phyloP scores from a whole-genome alignment of 2,329 filamentous ascomycete species.

The Cladorrhinum sp. region DNA sequence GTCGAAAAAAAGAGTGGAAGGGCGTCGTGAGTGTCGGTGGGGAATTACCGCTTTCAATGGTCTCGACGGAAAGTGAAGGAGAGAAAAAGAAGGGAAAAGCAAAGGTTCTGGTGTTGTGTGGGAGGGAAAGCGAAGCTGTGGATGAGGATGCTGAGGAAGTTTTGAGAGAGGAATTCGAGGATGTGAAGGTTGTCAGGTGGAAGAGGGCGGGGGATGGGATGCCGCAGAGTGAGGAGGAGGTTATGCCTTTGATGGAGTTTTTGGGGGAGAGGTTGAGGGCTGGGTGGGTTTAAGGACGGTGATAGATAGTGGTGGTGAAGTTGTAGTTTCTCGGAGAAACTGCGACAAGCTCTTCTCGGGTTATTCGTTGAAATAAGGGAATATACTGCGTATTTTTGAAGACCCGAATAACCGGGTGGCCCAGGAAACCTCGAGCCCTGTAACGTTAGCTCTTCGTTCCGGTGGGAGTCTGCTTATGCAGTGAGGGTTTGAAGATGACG shows the following conservation, averaged over 20 bases:
- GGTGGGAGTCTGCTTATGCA: too few relatives aligned
- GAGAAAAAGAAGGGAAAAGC: conserved; percentile 56
- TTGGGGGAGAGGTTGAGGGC: conserved; percentile 60
- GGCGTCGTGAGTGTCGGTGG: conserved; percentile 51
- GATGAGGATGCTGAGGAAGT: conserved; percentile 62
- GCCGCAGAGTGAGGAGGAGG: conserved; percentile 81
- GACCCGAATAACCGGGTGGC: too few relatives aligned
- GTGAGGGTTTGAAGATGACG: too few relatives aligned
- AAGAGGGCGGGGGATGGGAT: conserved; percentile 71
- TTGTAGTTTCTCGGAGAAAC: too few relatives aligned
- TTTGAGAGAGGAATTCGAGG: conserved; percentile 63
- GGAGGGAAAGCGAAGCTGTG: conserved; percentile 43
- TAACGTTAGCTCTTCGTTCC: too few relatives aligned
- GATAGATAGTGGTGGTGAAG: too few relatives aligned
- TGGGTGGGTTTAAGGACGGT: background rate
- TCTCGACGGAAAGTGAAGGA: conserved; percentile 41
- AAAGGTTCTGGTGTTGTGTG: conserved; percentile 60
- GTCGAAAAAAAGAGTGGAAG: conserved; percentile 36
- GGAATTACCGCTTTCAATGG: conserved; percentile 54
- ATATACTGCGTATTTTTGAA: too few relatives aligned
- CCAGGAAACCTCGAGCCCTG: too few relatives aligned
- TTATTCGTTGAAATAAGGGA: too few relatives aligned
- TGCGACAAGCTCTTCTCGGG: too few relatives aligned
- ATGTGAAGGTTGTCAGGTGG: conserved; percentile 68
- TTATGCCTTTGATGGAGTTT: conserved; percentile 86